phyloP scores from a whole-genome alignment of 345 rosid genomes.

The Salix brachista region DNA sequence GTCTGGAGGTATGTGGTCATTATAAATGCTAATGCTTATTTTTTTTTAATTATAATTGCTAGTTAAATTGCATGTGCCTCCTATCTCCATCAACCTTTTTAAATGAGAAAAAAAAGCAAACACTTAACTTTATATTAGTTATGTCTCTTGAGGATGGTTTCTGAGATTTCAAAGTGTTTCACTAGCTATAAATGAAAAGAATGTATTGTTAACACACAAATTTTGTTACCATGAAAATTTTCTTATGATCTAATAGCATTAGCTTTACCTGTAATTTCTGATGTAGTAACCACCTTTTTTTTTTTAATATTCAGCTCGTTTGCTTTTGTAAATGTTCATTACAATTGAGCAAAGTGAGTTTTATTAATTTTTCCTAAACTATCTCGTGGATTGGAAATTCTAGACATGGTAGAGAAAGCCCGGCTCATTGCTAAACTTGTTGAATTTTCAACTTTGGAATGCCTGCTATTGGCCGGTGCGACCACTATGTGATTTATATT shows the following conservation, averaged over 20 bases:
- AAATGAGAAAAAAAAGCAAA: background rate
- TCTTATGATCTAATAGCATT: background rate
- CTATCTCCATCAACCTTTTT: background rate
- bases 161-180: background rate
- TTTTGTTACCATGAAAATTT: no score
- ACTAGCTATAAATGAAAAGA: no score
- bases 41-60: background rate
- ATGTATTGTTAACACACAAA: no score
- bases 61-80: no score
- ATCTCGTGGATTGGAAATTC: background rate
- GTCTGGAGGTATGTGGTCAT: conserved; percentile 74
- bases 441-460: background rate
- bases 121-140: background rate
- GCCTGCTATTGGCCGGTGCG: background rate
- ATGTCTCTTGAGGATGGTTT: background rate
- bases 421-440: background rate
- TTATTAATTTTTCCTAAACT: no score
- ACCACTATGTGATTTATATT: no score
- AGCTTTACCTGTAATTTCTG: background rate
- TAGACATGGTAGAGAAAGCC: background rate
- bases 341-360: no score
- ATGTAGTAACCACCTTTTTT: background rate
- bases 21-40: background rate
- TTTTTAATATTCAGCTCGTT: background rate
- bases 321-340: no score